These are phyloP conservation scores for Cryoendolithus antarcticus DNA, from an alignment of 2,329 filamentous ascomycete species.

Conservation along the genomic window DNA sequence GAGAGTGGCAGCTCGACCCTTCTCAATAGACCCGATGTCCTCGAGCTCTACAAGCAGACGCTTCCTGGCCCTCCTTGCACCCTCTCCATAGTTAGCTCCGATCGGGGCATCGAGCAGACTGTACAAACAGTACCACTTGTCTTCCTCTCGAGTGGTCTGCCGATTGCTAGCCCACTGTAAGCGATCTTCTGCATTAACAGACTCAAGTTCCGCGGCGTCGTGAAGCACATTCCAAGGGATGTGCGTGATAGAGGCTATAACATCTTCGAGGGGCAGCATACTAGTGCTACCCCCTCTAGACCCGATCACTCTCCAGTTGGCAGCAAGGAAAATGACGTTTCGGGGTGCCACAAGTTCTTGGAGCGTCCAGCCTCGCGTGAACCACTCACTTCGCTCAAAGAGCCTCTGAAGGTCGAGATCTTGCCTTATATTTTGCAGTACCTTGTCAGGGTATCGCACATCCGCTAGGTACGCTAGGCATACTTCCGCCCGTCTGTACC, in stretches of 20 bases:
- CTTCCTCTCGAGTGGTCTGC: constrained; percentile 9
- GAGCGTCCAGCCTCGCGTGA: constrained; percentile 5
- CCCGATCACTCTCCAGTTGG: not conserved
- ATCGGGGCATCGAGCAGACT: too few species aligned
- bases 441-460: too few species aligned
- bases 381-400: constrained; percentile 1
- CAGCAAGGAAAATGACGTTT: not conserved
- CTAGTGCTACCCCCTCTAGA: too few species aligned
- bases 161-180: constrained; percentile 11
- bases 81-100: too few species aligned
- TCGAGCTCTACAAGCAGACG: too few species aligned
- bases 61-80: too few species aligned
- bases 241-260: too few species aligned
- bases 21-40: too few species aligned
- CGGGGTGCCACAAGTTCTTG: constrained; percentile 4
- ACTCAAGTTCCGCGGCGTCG: too few species aligned
- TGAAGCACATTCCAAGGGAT: too few species aligned
- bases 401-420: not conserved
- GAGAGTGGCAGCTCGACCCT: too few species aligned
- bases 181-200: not conserved
- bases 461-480: constrained; percentile 12
- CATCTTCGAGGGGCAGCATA: not conserved
- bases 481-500: constrained; percentile 1
- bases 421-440: too few species aligned
- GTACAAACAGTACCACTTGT: constrained; percentile 11